Evolutionary conservation across 2,329 filamentous ascomycete genomes (phyloP).

Genomic region (Xenosphaeropsis pyriputrescens): DNA sequence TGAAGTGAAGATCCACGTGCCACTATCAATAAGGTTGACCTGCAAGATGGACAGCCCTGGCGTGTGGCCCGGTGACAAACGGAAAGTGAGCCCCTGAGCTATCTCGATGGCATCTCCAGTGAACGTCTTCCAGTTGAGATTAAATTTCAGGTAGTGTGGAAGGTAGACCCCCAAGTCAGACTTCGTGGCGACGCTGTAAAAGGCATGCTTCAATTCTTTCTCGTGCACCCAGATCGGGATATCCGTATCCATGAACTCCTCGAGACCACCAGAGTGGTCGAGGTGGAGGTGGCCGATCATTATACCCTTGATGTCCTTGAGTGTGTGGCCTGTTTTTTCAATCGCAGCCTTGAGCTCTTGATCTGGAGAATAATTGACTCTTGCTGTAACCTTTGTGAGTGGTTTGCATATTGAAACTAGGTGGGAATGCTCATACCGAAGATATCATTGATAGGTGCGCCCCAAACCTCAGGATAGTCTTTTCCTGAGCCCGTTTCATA

Average conservation of each 20-base stretch:
- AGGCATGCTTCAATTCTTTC: conserved; percentile 26
- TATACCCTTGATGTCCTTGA: conserved; percentile 27
- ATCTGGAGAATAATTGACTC: conserved; percentile 15
- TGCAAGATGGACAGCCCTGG: conserved; percentile 1
- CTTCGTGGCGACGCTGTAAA: conserved; percentile 23
- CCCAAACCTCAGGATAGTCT: conserved; percentile 12
- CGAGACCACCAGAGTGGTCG: conserved; percentile 28
- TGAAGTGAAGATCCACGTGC: conserved; percentile 23
- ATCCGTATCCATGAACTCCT: conserved; percentile 24
- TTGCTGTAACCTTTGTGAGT: conserved; percentile 4
- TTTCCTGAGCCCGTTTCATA: conserved; percentile 3
- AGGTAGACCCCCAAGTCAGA: conserved; percentile 21
- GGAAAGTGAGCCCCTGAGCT: conserved; percentile 17
- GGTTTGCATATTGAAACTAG: too few relatives aligned
- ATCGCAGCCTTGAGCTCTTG: conserved; percentile 22
- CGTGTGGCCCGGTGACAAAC: conserved; percentile 4
- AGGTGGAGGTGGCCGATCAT: conserved; percentile 28
- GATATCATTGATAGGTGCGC: conserved; percentile 18
- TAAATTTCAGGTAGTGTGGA: conserved; percentile 18
- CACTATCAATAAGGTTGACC: conserved; percentile 1
- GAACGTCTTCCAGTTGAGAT: conserved; percentile 25
- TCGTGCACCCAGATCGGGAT: conserved; percentile 28
- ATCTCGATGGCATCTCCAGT: conserved; percentile 18
- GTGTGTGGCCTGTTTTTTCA: conserved; percentile 21
- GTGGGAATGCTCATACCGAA: conserved; percentile 10